A percentile compares a stretch with the other conserved stretches of the same genome.
Evolutionary conservation across 1,284 basidiomycete species (phyloP).

Genomic region (Pyrrhoderma lamaoense): DNA sequence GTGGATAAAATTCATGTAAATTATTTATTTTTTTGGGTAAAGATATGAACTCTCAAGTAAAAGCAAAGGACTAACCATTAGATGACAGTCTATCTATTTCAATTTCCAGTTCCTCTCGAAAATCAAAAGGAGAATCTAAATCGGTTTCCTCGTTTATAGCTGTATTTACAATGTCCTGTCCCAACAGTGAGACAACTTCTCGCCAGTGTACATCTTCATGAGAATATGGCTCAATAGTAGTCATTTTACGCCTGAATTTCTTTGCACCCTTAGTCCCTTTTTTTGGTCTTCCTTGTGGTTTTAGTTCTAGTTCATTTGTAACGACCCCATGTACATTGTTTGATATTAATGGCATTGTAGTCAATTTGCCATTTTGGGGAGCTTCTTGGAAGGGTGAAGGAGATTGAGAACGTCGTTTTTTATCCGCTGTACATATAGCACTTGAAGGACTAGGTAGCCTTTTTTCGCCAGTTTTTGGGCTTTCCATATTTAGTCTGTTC

Average conservation of each 20-base stretch:
- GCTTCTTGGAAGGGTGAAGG: background rate
- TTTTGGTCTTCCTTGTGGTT: background rate
- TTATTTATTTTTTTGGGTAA: too few relatives aligned
- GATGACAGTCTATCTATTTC: constrained; percentile 57
- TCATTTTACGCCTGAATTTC: constrained; percentile 22
- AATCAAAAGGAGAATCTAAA: constrained; percentile 52
- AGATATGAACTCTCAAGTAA: too few relatives aligned
- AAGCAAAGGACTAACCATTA: constrained; percentile 49
- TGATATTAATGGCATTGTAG: background rate
- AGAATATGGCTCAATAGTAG: constrained; percentile 56
- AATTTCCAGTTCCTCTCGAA: constrained; percentile 59
- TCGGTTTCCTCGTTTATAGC: constrained; percentile 44
- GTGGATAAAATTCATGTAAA: too few relatives aligned
- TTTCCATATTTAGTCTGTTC: background rate
- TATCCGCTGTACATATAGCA: background rate
- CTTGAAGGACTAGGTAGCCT: constrained; percentile 9
- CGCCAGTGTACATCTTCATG: constrained; percentile 68
- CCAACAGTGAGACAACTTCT: constrained; percentile 66
- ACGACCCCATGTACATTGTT: background rate
- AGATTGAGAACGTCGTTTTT: constrained; percentile 13
- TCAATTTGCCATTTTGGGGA: background rate
- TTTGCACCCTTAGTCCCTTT: constrained; percentile 15
- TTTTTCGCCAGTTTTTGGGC: constrained; percentile 11
- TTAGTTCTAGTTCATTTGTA: background rate
- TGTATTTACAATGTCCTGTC: constrained; percentile 46